These are phyloP conservation scores for Suillus weaverae DNA, from an alignment of 768 basidiomycete genomes.

Conservation along the genomic window DNA sequence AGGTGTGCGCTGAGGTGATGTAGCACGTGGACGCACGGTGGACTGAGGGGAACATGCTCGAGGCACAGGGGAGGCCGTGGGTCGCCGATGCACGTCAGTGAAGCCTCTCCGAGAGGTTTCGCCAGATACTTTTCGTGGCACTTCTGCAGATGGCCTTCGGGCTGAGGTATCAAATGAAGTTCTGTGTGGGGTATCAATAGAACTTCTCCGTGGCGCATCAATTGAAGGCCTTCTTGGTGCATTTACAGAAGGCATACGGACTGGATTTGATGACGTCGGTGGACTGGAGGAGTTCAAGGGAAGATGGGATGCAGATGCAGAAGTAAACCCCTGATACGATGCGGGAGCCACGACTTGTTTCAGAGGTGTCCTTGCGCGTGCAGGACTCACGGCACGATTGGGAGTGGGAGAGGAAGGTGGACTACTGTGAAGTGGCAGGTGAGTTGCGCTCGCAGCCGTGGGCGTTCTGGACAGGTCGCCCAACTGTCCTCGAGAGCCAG, in stretches of 20 bases:
- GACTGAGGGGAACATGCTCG: slow-evolving; percentile 46
- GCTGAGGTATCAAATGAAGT: slow-evolving; percentile 29
- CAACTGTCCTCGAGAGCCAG: slow-evolving; percentile 37
- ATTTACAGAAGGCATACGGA: slow-evolving; percentile 29
- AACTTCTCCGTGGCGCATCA: slow-evolving; percentile 24
- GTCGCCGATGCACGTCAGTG: slow-evolving; percentile 28
- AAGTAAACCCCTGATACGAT: slow-evolving; percentile 42
- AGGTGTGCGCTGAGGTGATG: slow-evolving; percentile 44
- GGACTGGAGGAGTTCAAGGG: slow-evolving; percentile 35
- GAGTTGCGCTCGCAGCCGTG: slow-evolving; percentile 39
- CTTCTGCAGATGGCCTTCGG: slow-evolving; percentile 41
- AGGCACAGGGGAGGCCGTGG: slow-evolving; percentile 30
- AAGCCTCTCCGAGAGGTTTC: slow-evolving; percentile 19
- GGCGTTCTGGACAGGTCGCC: slow-evolving; percentile 35
- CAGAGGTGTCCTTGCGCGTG: slow-evolving; percentile 42
- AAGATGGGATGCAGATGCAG: slow-evolving; percentile 52
- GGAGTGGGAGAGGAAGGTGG: slow-evolving; percentile 41
- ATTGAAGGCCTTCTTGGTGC: slow-evolving; percentile 29
- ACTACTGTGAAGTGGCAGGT: slow-evolving; percentile 38
- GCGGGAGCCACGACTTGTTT: slow-evolving; percentile 42
- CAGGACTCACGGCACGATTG: slow-evolving; percentile 41
- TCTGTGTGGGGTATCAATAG: slow-evolving; percentile 34
- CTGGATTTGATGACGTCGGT: slow-evolving; percentile 29
- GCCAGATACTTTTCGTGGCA: slow-evolving; percentile 34
- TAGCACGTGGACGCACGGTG: slow-evolving; percentile 41